A percentile compares a stretch with the other conserved stretches of the same genome.
Conservation (phyloP, 352 stramenopile genomes). For the Pythium phragmitis region DNA sequence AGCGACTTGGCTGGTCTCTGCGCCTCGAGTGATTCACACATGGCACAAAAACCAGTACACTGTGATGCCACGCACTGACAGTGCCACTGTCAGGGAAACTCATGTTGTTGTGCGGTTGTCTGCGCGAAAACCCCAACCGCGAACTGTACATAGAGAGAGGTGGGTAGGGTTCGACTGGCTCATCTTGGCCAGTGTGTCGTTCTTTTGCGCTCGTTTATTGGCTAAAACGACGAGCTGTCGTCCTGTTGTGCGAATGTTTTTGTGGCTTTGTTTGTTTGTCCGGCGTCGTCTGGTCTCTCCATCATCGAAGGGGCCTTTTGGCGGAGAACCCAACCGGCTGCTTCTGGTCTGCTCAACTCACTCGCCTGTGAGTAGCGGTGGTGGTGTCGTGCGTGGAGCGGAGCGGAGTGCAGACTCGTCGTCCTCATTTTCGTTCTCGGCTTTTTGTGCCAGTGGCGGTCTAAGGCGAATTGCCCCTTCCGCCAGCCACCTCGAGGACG, state of each 20-base stretch:
- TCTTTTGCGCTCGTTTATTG: constrained; percentile 3
- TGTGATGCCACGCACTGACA: background rate
- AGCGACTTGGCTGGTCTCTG: constrained; percentile 13
- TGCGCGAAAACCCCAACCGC: background rate
- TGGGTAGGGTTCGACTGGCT: constrained; percentile 26
- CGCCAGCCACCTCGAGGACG: constrained; percentile 9
- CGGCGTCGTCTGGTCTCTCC: constrained; percentile 16
- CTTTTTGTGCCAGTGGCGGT: background rate
- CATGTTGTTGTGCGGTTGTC: constrained; percentile 8
- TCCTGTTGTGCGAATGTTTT: constrained; percentile 8
- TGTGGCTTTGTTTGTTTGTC: background rate
- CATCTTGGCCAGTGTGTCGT: constrained; percentile 14
- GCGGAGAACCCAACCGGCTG: constrained; percentile 10
- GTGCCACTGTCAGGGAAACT: background rate
- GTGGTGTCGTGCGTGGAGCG: constrained; percentile 16
- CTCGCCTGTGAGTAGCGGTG: constrained; percentile 11
- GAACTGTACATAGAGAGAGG: constrained; percentile 27
- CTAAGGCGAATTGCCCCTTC: constrained; percentile 4
- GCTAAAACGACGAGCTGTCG: constrained; percentile 13
- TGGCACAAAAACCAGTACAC: too few relatives aligned
- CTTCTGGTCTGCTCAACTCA: constrained; percentile 20
- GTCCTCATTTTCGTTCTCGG: constrained; percentile 16
- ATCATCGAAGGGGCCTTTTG: constrained; percentile 7
- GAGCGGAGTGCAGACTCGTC: constrained; percentile 2
- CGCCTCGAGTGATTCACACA: background rate